phyloP scores from a whole-genome alignment of 345 rosid genomes.

The Camelina sativa region DNA sequence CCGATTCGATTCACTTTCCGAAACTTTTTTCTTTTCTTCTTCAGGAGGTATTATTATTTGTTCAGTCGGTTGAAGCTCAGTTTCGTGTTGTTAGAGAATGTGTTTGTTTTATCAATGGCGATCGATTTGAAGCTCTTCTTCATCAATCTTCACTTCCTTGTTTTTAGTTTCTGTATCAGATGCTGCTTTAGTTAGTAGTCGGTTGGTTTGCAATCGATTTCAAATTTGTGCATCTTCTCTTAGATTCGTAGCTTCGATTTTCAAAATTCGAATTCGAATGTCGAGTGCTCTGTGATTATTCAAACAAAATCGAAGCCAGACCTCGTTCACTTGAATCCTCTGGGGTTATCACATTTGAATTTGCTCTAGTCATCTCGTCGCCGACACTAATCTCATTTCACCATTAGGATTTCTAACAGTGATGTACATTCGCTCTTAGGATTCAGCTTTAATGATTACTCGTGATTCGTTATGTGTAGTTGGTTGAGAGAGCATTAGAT shows the following conservation, averaged over 20 bases:
- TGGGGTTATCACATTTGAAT: background rate
- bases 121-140: constrained; percentile 32
- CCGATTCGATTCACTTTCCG: constrained; percentile 29
- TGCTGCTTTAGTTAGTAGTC: constrained; percentile 6
- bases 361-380: constrained; percentile 10
- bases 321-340: background rate
- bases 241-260: constrained; percentile 9
- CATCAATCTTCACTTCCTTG: background rate
- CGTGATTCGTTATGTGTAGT: constrained; percentile 12
- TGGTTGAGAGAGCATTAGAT: constrained; percentile 17
- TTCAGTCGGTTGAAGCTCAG: constrained; percentile 18
- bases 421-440: background rate
- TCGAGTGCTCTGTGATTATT: background rate
- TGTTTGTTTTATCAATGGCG: background rate
- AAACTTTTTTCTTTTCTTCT: background rate
- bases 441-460: background rate
- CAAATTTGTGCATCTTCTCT: constrained; percentile 28
- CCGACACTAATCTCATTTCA: constrained; percentile 29
- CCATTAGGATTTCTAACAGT: background rate
- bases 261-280: constrained; percentile 16
- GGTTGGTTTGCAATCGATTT: constrained; percentile 27
- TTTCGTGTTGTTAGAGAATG: constrained; percentile 21
- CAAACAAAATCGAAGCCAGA: background rate
- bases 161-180: constrained; percentile 15
- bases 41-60: constrained; percentile 26